phyloP scores from a whole-genome alignment of 108 stramenopile species.

The Craspedostauros australis region DNA sequence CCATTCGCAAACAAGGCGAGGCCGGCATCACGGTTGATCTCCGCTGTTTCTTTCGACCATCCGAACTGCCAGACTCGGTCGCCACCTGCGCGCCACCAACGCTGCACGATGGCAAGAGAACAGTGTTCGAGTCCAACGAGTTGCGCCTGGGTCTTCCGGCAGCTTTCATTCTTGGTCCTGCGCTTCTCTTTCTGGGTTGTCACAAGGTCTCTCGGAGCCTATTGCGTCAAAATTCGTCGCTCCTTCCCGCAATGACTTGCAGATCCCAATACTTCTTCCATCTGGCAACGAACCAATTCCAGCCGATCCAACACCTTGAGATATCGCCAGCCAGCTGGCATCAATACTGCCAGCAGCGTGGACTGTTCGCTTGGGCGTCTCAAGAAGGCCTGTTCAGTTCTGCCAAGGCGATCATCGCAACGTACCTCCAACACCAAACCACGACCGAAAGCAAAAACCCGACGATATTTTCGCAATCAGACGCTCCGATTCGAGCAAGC shows the following conservation, averaged over 20 bases:
- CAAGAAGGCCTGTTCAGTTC: no score
- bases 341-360: slow-evolving; percentile 7
- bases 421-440: no score
- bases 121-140: slow-evolving; percentile 48
- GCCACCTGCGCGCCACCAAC: slow-evolving; percentile 7
- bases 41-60: slow-evolving; percentile 20
- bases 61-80: slow-evolving; percentile 16
- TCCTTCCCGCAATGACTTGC: no score
- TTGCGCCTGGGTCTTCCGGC: slow-evolving; percentile 24
- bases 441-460: no score
- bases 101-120: slow-evolving; percentile 14
- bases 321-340: slow-evolving; percentile 23
- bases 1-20: slow-evolving; percentile 10
- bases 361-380: slow-evolving; percentile 3
- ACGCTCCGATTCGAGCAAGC: no score
- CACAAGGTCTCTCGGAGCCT: slow-evolving; percentile 2
- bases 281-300: slow-evolving; percentile 11
- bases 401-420: no score
- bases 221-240: no score
- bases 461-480: no score
- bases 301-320: slow-evolving; percentile 18
- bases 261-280: slow-evolving; percentile 32
- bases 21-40: slow-evolving; percentile 20
- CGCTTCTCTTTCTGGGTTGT: slow-evolving; percentile 25
- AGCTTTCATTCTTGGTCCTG: slow-evolving; percentile 26